These are phyloP conservation scores for Penicillium odoratum DNA, from an alignment of 495 filamentous ascomycete genomes.

Conservation along the genomic window DNA sequence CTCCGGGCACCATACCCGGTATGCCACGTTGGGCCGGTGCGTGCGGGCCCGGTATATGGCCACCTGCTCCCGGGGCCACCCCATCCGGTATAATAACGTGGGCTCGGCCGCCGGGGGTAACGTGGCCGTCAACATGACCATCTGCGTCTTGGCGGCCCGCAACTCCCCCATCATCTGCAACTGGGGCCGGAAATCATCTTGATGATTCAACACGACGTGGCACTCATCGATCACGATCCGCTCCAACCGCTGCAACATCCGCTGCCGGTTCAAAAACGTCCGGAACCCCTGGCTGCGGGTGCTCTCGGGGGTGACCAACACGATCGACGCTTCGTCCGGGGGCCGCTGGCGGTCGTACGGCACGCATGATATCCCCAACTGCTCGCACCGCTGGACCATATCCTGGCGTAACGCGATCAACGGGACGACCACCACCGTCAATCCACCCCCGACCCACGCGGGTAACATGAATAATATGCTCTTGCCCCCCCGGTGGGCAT, in stretches of 20 bases:
- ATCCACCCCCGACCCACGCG: not conserved
- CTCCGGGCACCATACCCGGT: not conserved
- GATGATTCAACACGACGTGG: not conserved
- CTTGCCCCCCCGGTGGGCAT: not conserved
- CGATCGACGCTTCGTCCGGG: not conserved
- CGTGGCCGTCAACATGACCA: not conserved
- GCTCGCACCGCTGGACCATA: not conserved
- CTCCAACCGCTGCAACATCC: not conserved
- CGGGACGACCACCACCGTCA: not conserved
- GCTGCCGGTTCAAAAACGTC: not conserved
- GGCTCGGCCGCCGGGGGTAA: not conserved
- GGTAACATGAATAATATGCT: conserved; percentile 3
- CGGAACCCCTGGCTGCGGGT: not conserved
- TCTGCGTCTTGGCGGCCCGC: not conserved
- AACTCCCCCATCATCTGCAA: not conserved
- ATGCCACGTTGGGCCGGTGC: not conserved
- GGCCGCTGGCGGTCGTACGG: not conserved
- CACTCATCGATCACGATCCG: not conserved
- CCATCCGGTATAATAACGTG: not conserved
- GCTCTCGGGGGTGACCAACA: not conserved
- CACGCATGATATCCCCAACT: not conserved
- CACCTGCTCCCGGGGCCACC: not conserved
- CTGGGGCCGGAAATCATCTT: not conserved
- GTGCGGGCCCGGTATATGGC: not conserved
- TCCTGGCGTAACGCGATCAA: not conserved